Base-by-base conservation (phyloP, 2,329 filamentous ascomycete genomes). In the Aspergillus spinulosporus region DNA sequence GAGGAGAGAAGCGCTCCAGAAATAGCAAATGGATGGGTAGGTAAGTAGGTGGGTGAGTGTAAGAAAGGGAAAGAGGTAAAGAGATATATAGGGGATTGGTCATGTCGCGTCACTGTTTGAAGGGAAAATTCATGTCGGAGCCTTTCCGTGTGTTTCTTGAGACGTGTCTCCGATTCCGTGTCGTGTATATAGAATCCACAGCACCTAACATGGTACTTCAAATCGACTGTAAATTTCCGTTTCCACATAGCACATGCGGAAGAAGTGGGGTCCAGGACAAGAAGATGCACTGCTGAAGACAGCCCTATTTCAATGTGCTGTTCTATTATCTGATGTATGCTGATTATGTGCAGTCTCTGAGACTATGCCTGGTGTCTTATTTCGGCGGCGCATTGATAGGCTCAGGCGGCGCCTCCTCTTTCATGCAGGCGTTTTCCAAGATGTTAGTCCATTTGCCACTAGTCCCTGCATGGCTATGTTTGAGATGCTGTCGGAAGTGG, bases 391-490 rank as follows among this genome's bases (percentile, higher is more conserved):
- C 52, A 45, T 59, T 53, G 28, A 46, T 50, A 29, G 65, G 67
- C 49, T 76, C 73, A 1, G 68, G 67, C 1, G 71, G 69, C 8
- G 68, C 62, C 54, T 96, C 92, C 70, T 96, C 92, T 73, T 92
- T 86, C 90, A 97, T 96, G 76, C 94, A 99, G 4, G 92, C 91
- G 70, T 91, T 95, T 72, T 99, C 94, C 34, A 99, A 81, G 82
- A 96, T 92, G 74, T 97, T 97, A 9, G 94, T 99, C 94, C 94
- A 99, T 75, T 97, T 97, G 32, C 94, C 94, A 74, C 92, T 97
- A 0, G 91, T 93, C 36, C 94, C 94, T 37, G 90, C 90, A 75
- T 97, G 94, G 72, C 92, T 97, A 73, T 99, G 94, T 80, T 97
- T 99, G 57, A 99, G 80, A 75, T 99, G 94, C 74, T 99, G 94